Base-by-base conservation (phyloP, 1,284 basidiomycete species). In the Cryptococcus wingfieldii region DNA sequence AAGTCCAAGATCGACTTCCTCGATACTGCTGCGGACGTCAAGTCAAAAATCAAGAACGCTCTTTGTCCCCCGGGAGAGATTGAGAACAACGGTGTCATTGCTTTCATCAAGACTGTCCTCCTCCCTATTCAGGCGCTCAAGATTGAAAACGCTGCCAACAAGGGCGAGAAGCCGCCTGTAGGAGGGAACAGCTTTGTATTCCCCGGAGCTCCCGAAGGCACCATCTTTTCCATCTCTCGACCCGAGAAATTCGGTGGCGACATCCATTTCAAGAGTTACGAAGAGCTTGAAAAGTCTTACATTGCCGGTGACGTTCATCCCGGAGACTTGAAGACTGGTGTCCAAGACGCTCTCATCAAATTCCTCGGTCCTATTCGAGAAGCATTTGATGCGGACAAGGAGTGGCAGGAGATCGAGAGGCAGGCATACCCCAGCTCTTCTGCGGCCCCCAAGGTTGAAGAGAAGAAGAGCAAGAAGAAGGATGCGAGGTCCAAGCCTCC, bases 1-100 rank as follows among this genome's bases (percentile, higher is more conserved):
- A 89, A 94, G 75, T 91, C 88, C 62, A 99, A 98, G 79, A 97
- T 98, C 74, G 95, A 98, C 79, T 94, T 98, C 78, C 85, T 98
- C 63, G 95, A 98, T 78, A 75, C 85, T 14, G 86, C 94, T 0
- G 87, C 89, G 44, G 83, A 83, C 34, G 83, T 98, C 51, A 85
- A 87, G 69, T 86, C 86, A 77, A 98, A 98, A 80, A 86, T 98
- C 77, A 93, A 90, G 76, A 82, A 82, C 42, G 95, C 96, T 0
- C 89, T 96, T 70, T 98, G 95, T 73, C 90, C 93, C 62, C 91
- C 94, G 62, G 94, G 94, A n/a, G 92, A 89, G 68, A 80, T 87
- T 38, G 83, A 86, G 50, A 90, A 88, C 34, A 99, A 99, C 75
- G 95, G 95, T 38, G 81, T 98, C 0, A 83, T 99, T 5, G 83